Percentiles rank a stretch among this genome's conserved stretches.
Conservation (phyloP, 192 early-diverging fungal species). For the Backusella mclennaniae region DNA sequence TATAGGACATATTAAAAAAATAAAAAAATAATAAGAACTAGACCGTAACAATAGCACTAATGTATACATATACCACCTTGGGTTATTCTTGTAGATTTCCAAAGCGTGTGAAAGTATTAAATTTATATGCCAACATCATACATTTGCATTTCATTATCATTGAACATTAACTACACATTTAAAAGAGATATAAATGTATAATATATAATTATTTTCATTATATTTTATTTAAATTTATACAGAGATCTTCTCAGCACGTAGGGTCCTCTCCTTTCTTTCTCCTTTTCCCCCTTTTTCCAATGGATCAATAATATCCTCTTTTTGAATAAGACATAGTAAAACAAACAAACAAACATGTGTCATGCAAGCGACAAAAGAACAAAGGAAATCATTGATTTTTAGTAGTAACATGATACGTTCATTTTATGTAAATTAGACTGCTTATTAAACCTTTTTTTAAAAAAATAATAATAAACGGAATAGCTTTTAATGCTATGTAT, state of each 20-base stretch:
- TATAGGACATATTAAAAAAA: neutral
- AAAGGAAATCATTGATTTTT: neutral
- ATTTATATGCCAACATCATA: neutral
- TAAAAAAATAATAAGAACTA: neutral
- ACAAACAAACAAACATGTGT: neutral
- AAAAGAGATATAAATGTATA: neutral
- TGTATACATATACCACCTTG: neutral
- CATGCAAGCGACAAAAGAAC: neutral
- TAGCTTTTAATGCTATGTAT: neutral
- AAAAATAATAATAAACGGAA: neutral
- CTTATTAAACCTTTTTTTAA: neutral
- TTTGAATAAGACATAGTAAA: neutral
- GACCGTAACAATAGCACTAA: neutral
- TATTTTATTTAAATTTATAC: neutral
- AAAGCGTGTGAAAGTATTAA: neutral
- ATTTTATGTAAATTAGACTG: neutral
- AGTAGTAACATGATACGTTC: neutral
- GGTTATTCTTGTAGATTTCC: neutral
- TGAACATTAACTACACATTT: neutral
- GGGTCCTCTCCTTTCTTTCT: neutral
- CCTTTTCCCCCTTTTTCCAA: neutral
- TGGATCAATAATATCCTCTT: neutral
- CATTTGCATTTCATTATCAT: neutral
- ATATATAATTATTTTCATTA: neutral
- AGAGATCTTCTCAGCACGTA: neutral